A percentile compares a stretch with the other conserved stretches of the same genome.
Evolutionary conservation across 495 filamentous ascomycete genomes (phyloP).

Genomic region (Aspergillus sclerotioniger): DNA sequence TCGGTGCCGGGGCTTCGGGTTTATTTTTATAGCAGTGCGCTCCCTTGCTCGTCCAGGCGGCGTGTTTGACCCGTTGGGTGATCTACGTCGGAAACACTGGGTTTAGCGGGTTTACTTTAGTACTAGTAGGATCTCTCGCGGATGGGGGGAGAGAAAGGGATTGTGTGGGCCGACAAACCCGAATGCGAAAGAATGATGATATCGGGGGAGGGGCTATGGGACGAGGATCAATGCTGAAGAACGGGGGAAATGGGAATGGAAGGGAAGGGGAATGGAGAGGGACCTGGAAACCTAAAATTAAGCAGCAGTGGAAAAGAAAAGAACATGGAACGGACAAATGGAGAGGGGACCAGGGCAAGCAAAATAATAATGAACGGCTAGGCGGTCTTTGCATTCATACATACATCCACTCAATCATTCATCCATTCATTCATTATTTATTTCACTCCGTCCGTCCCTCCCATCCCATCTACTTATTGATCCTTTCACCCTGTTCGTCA

Average conservation of each 20-base stretch:
- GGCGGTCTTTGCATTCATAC: not conserved
- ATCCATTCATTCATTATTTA: not conserved
- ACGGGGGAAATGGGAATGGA: conserved; percentile 6
- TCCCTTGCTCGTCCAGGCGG: conserved; percentile 19
- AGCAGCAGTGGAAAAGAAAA: not conserved
- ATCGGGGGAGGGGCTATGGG: conserved; percentile 14
- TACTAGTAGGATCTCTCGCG: conserved; percentile 1
- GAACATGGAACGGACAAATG: not conserved
- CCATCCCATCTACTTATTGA: not conserved
- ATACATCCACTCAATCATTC: not conserved
- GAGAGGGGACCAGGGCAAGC: not conserved
- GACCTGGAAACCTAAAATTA: not conserved
- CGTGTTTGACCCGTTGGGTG: conserved; percentile 16
- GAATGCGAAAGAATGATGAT: conserved; percentile 22
- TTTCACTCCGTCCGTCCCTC: no score
- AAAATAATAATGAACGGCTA: not conserved
- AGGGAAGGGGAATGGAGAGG: not conserved
- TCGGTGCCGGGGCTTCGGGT: not conserved
- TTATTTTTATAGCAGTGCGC: conserved; percentile 2
- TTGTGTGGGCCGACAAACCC: conserved; percentile 27
- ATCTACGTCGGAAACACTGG: conserved; percentile 20
- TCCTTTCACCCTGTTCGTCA: not conserved
- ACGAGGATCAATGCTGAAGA: conserved; percentile 11
- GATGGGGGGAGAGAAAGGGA: conserved; percentile 15
- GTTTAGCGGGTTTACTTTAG: conserved; percentile 15